Evolutionary conservation across 768 basidiomycete genomes (phyloP).

Genomic region (Russula compacta): DNA sequence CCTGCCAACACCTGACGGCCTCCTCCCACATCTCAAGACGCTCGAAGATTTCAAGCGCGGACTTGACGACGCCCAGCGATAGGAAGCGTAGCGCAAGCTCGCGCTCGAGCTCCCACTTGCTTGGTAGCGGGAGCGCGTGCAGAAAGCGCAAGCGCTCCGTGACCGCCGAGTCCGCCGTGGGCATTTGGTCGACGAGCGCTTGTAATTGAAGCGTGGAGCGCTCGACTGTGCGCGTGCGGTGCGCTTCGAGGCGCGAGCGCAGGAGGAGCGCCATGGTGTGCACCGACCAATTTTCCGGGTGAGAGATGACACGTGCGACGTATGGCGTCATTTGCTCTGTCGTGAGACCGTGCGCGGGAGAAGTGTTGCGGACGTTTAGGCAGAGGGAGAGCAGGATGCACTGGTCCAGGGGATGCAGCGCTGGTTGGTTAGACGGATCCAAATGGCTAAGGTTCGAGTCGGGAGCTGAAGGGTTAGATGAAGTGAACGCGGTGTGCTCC

Average conservation of each 20-base stretch:
- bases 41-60: slow-evolving; percentile 90
- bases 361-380: slow-evolving; percentile 82
- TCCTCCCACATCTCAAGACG: slow-evolving; percentile 99
- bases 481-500: slow-evolving; percentile 88
- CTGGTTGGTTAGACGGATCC: slow-evolving; percentile 75
- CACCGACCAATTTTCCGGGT: slow-evolving; percentile 91
- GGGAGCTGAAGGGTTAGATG: slow-evolving; percentile 43
- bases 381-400: slow-evolving; percentile 86
- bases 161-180: slow-evolving; percentile 66
- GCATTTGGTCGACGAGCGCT: slow-evolving; percentile 95
- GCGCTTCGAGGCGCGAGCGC: slow-evolving; percentile 83
- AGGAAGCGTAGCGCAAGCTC: slow-evolving; percentile 83
- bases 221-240: slow-evolving; percentile 87
- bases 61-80: slow-evolving; percentile 77
- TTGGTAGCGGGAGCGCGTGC: slow-evolving; percentile 74
- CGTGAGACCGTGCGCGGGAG: slow-evolving; percentile 84
- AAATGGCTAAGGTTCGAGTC: slow-evolving; percentile 53
- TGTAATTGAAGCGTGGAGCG: slow-evolving; percentile 88
- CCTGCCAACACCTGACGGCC: slow-evolving; percentile 79
- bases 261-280: slow-evolving; percentile 95
- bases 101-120: slow-evolving; percentile 87
- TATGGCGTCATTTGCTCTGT: slow-evolving; percentile 90
- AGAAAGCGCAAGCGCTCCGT: slow-evolving; percentile 73
- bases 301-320: slow-evolving; percentile 77
- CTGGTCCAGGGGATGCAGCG: slow-evolving; percentile 90